A percentile compares a stretch with the other conserved stretches of the same genome.
Conservation (phyloP, 108 stramenopile genomes). For the Halocafeteria seosinensis region DNA sequence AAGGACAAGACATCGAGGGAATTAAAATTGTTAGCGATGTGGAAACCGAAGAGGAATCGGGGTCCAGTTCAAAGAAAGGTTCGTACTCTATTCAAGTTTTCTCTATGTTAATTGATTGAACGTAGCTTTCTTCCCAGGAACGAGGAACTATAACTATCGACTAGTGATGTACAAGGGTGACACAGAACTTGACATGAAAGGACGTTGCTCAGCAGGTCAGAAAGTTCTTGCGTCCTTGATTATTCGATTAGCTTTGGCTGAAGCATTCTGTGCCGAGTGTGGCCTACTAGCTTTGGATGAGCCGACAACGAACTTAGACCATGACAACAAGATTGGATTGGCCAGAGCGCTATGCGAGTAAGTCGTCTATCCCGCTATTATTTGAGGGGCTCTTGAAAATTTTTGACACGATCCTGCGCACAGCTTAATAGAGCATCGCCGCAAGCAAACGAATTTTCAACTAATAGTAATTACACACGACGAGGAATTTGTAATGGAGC, state of each 20-base stretch:
- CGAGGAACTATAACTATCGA: slow-evolving; percentile 96
- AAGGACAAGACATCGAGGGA: slow-evolving; percentile 84
- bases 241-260: slow-evolving; percentile 92
- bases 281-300: slow-evolving; percentile 90
- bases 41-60: slow-evolving; percentile 58
- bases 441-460: slow-evolving; percentile 81
- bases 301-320: slow-evolving; percentile 85
- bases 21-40: slow-evolving; percentile 57
- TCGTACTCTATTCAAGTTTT: no score
- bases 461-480: slow-evolving; percentile 94
- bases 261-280: slow-evolving; percentile 86
- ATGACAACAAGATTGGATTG: slow-evolving; percentile 70
- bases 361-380: slow-evolving; percentile 62
- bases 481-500: slow-evolving; percentile 83
- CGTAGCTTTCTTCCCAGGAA: no score
- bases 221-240: slow-evolving; percentile 82
- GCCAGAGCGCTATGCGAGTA: slow-evolving; percentile 80
- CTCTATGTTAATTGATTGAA: no score
- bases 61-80: no score
- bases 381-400: no score
- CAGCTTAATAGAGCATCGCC: no score
- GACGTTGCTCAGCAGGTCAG: slow-evolving; percentile 81
- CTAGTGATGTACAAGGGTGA: slow-evolving; percentile 78
- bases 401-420: no score
- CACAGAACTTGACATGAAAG: slow-evolving; percentile 82